phyloP scores from a whole-genome alignment of 2,329 filamentous ascomycete species.

The Ustulina deusta region DNA sequence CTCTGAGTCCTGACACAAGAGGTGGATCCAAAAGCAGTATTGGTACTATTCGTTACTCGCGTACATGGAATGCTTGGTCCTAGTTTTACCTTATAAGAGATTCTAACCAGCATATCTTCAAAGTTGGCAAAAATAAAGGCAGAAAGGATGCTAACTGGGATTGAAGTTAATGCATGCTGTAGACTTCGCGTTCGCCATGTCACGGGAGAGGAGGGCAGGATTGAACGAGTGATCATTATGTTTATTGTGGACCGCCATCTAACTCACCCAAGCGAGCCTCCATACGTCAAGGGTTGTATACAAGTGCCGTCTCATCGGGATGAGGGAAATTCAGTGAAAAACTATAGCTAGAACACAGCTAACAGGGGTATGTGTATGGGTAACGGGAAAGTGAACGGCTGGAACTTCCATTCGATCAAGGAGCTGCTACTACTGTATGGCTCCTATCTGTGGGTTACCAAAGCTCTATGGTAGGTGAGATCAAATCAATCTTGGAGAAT shows the following conservation, averaged over 20 bases:
- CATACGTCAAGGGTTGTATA: conserved; percentile 38
- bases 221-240: conserved; percentile 41
- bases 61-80: neutral
- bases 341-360: conserved; percentile 33
- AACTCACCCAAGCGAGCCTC: conserved; percentile 32
- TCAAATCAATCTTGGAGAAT: conserved; percentile 34
- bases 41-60: neutral
- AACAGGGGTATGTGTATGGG: conserved; percentile 38
- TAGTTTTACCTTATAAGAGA: neutral
- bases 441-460: conserved; percentile 12
- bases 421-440: conserved; percentile 13
- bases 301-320: conserved; percentile 35
- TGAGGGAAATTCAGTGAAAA: conserved; percentile 29
- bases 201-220: conserved; percentile 2
- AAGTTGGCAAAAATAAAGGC: neutral
- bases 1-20: neutral
- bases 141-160: neutral
- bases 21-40: neutral
- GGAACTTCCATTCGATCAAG: conserved; percentile 25
- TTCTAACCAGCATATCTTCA: neutral
- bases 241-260: conserved; percentile 34
- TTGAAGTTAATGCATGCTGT: neutral
- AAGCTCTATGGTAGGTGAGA: conserved; percentile 19
- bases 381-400: conserved; percentile 31
- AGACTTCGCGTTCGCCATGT: conserved; percentile 13